Evolutionary conservation across 345 rosid species (phyloP).

Genomic region (Kernera saxatilis): DNA sequence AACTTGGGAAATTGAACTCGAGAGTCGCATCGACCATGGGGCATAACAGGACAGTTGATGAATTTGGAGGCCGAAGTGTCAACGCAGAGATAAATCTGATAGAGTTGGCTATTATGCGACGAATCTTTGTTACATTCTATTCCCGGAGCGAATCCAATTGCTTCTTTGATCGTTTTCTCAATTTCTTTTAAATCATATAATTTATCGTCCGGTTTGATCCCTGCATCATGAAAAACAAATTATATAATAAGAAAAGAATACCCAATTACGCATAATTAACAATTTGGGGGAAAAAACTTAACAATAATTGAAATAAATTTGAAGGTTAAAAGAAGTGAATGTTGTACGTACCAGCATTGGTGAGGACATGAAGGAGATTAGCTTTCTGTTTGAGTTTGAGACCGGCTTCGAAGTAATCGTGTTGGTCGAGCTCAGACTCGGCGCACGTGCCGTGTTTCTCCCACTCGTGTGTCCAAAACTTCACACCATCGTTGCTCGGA

Average conservation of each 20-base stretch:
- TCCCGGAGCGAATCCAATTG: slow-evolving; percentile 48
- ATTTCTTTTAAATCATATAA: slow-evolving; percentile 48
- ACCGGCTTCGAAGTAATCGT: slow-evolving; percentile 67
- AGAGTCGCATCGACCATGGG: slow-evolving; percentile 45
- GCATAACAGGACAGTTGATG: slow-evolving; percentile 63
- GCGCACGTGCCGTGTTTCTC: slow-evolving; percentile 86
- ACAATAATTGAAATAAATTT: not conserved
- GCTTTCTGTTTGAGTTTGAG: slow-evolving; percentile 57
- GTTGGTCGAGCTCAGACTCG: slow-evolving; percentile 77
- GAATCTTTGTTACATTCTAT: slow-evolving; percentile 68
- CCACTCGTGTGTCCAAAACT: slow-evolving; percentile 97
- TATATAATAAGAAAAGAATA: not conserved
- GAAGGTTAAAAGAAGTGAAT: not conserved
- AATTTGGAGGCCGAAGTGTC: slow-evolving; percentile 62
- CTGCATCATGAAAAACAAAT: slow-evolving; percentile 17
- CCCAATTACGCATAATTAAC: not conserved
- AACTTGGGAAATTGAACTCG: slow-evolving; percentile 64
- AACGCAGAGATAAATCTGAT: slow-evolving; percentile 66
- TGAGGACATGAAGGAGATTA: slow-evolving; percentile 60
- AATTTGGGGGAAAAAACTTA: no score
- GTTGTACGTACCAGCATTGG: slow-evolving; percentile 52
- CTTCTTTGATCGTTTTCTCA: slow-evolving; percentile 45
- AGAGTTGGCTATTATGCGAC: slow-evolving; percentile 53
- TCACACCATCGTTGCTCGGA: slow-evolving; percentile 59
- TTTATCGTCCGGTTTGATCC: slow-evolving; percentile 60